A percentile compares a stretch with the other conserved stretches of the same genome.
phyloP scores from a whole-genome alignment of 257 asterid genomes.

The Penstemon newberryi region DNA sequence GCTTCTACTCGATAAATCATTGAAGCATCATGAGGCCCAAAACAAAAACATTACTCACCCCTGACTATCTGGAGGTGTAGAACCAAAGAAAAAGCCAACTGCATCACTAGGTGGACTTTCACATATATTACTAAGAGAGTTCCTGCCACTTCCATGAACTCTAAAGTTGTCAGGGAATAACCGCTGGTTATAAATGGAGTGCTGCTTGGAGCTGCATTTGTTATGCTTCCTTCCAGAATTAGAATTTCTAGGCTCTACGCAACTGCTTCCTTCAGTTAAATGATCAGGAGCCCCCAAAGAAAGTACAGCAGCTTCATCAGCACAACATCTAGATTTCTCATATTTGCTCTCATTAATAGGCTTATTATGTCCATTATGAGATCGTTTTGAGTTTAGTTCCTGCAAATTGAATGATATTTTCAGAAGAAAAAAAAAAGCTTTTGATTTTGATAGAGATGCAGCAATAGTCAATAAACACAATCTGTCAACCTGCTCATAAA shows the following conservation, averaged over 20 bases:
- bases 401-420: slow-evolving; percentile 36
- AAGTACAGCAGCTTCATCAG: slow-evolving; percentile 35
- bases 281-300: slow-evolving; percentile 47
- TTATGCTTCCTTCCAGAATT: slow-evolving; percentile 58
- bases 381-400: slow-evolving; percentile 70
- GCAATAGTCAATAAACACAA: slow-evolving; percentile 21
- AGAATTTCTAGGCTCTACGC: slow-evolving; percentile 47
- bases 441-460: slow-evolving; percentile 17
- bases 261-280: slow-evolving; percentile 48
- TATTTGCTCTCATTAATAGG: slow-evolving; percentile 43
- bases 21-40: background rate
- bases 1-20: background rate
- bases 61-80: slow-evolving; percentile 79
- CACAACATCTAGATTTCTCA: slow-evolving; percentile 48
- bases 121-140: slow-evolving; percentile 42
- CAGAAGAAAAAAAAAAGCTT: background rate
- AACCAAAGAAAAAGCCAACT: slow-evolving; percentile 90
- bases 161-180: slow-evolving; percentile 55
- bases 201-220: slow-evolving; percentile 64
- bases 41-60: slow-evolving; percentile 49
- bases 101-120: slow-evolving; percentile 85
- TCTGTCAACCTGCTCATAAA: slow-evolving; percentile 82
- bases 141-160: slow-evolving; percentile 54
- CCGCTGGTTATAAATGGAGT: slow-evolving; percentile 57
- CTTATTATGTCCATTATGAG: slow-evolving; percentile 40